Evolutionary conservation across 805 yeast species (phyloP), one percentile per base, ranked within the genome.

Genomic region (Lipomyces starkeyi): DNA sequence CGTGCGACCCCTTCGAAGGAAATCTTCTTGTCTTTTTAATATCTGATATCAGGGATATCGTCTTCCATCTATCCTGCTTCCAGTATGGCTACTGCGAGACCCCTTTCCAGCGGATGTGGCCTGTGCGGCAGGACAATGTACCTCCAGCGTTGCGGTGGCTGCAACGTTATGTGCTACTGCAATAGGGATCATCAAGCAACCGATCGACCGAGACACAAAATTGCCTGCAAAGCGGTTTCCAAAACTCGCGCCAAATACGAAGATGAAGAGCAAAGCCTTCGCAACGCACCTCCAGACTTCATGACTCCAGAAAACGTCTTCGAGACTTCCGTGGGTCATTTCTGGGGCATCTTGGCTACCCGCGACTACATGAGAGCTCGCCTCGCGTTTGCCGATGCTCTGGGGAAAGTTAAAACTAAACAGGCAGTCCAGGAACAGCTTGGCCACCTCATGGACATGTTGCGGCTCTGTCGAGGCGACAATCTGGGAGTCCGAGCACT

Each of bases 281-380:
- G 43, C 43, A 37, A 37, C 17, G 43, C 11, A 37, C 43, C 43
- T 13, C 43, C 43, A 37, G 43, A 37, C 43, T 37, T 37, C 43
- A 37, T 37, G 43, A 37, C 43, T 9, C 43, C 43, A 37, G 43
- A 37, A 37, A 37, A 37, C 43, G 43, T 37, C 43, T 37, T 37
- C 43, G 43, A 37, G 17, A 37, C 43, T 37, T 37, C 43, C 43
- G 43, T 37, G 43, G 43, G 43, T 37, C 17, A 3, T 4, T 37
- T 37, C 17, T 37, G 43, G 43, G 43, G 43, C 43, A 37, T 37
- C 43, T 37, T 37, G 17, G 43, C 43, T 37, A 37, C 43, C 17
- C 43, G 43, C 43, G 43, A 37, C 43, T 37, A 37, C 43, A 37
- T 37, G 43, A 37, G 43, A 37, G 43, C 43, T 37, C 43, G 43